These are phyloP conservation scores for Solanum hybrid DNA, from an alignment of 305 asterid species.

Conservation along the genomic window DNA sequence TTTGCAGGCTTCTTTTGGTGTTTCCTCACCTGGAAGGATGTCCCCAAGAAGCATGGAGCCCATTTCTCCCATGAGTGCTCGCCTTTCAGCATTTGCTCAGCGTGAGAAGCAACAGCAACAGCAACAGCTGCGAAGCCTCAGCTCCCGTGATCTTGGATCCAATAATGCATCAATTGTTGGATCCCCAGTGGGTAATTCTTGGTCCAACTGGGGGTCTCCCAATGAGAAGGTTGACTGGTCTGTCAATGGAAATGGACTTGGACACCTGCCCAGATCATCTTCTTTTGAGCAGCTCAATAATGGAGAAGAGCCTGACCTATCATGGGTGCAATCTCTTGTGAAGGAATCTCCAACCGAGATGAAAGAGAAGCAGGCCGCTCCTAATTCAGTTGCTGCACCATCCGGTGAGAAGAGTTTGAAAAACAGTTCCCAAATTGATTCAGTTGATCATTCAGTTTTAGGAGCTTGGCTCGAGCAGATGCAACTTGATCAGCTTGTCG, in stretches of 20 bases:
- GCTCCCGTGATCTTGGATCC: slow-evolving; percentile 54
- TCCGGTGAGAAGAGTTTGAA: slow-evolving; percentile 73
- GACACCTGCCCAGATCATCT: slow-evolving; percentile 4
- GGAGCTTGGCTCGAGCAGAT: slow-evolving; percentile 78
- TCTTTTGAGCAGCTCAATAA: slow-evolving; percentile 7
- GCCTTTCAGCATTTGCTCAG: slow-evolving; percentile 46
- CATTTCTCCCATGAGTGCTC: slow-evolving; percentile 69
- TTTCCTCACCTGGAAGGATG: slow-evolving; percentile 64
- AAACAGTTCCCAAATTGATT: slow-evolving; percentile 37
- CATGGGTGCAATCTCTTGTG: slow-evolving; percentile 45
- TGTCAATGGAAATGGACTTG: slow-evolving; percentile 22
- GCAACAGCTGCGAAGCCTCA: slow-evolving; percentile 52
- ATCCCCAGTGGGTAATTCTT: slow-evolving; percentile 25
- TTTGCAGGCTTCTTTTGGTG: slow-evolving; percentile 62
- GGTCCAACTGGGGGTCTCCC: slow-evolving; percentile 63
- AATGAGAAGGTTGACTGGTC: slow-evolving; percentile 57
- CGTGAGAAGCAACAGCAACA: slow-evolving; percentile 61
- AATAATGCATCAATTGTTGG: slow-evolving; percentile 22
- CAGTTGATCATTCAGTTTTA: slow-evolving; percentile 57
- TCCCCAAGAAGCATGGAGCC: slow-evolving; percentile 76
- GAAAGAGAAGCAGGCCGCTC: slow-evolving; percentile 43
- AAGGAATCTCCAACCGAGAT: slow-evolving; percentile 76
- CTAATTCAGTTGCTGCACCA: slow-evolving; percentile 36
- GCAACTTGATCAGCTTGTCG: slow-evolving; percentile 74
- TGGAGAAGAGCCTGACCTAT: slow-evolving; percentile 33